Evolutionary conservation across 2,329 filamentous ascomycete genomes (phyloP), one percentile per base, ranked within the genome.

Genomic region (Aspergillus ruber): DNA sequence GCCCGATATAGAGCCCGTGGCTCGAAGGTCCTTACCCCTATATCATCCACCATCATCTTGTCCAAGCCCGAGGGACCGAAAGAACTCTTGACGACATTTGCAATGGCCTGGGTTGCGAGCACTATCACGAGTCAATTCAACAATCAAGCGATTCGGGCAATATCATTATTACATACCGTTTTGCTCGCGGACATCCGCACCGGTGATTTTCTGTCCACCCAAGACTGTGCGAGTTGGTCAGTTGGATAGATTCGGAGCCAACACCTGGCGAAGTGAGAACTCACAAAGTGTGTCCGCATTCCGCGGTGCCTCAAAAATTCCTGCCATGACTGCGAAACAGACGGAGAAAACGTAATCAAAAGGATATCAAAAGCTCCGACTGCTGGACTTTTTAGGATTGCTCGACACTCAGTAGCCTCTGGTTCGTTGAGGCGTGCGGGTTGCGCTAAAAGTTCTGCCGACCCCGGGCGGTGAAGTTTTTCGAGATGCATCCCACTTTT

Each of bases 31-130:
- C 84, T 61, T 81, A 89, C 86, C 66, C 93, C 93, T 70, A 98
- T 97, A 69, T 98, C 93, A 74, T 98, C 93, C 62, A 98, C 93
- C 93, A 98, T 97, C 93, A 98, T 98, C 82, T 98, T 98, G 71
- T 98, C 93, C 57, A 98, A 81, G 43, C 93, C 93, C 53, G 89
- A 95, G 44, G 93, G 93, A 47, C 93, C 93, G 67, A 98, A 98
- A 13, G 93, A 98, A 72, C 88, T 95, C 78, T 95, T 97, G 71
- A 98, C 90, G 50, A 98, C 90, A 83, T 97, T 98, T 63, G 93
- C 86, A 65, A 98, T 97, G 50, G 91, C 90, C 70, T 96, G 90
- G 41, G 93, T 97, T 58, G 93, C 93, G 59, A 90, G 82, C 43
- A 97, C 93, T 90, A 64, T 38, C 36, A 12, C 3, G 42, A 42